A percentile compares a stretch with the other conserved stretches of the same genome.
Evolutionary conservation across 2,329 filamentous ascomycete species (phyloP).

Genomic region (Microcera coccophila): DNA sequence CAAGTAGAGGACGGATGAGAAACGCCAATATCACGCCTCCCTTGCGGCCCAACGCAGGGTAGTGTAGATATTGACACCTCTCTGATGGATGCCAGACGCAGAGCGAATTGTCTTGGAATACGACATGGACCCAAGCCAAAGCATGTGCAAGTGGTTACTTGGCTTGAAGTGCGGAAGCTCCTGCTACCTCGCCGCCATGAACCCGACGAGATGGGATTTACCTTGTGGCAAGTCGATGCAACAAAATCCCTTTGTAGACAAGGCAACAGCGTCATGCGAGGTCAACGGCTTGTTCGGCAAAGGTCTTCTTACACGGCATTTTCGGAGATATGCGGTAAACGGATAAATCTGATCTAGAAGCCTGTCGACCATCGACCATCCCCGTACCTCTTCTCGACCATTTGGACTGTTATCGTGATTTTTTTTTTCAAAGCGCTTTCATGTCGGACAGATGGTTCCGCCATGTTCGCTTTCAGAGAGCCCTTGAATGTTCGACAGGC

Average conservation of each 20-base stretch:
- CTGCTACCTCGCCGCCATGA: slow-evolving; percentile 5
- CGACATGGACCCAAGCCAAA: too few species aligned
- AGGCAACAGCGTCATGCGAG: slow-evolving; percentile 5
- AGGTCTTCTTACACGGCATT: slow-evolving; percentile 5
- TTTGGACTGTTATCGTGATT: too few species aligned
- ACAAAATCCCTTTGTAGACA: slow-evolving; percentile 3
- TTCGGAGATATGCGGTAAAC: slow-evolving; percentile 5
- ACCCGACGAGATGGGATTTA: slow-evolving; percentile 7
- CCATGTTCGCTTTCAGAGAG: background rate
- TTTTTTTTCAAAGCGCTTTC: too few species aligned
- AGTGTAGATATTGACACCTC: too few species aligned
- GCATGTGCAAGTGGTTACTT: slow-evolving; percentile 3
- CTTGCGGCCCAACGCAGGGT: too few species aligned
- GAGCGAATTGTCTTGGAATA: too few species aligned
- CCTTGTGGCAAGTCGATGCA: slow-evolving; percentile 5
- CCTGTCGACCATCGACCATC: too few species aligned
- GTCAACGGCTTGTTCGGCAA: slow-evolving; percentile 7
- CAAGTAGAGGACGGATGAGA: too few species aligned
- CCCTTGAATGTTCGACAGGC: slow-evolving; percentile 1
- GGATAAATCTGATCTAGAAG: too few species aligned
- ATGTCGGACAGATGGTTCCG: background rate
- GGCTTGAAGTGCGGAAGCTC: slow-evolving; percentile 2
- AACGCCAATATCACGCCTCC: too few species aligned
- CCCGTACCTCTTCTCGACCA: too few species aligned
- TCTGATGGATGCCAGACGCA: too few species aligned